phyloP scores from a whole-genome alignment of 192 early-diverging fungal species.

The Kickxella alabastrina region DNA sequence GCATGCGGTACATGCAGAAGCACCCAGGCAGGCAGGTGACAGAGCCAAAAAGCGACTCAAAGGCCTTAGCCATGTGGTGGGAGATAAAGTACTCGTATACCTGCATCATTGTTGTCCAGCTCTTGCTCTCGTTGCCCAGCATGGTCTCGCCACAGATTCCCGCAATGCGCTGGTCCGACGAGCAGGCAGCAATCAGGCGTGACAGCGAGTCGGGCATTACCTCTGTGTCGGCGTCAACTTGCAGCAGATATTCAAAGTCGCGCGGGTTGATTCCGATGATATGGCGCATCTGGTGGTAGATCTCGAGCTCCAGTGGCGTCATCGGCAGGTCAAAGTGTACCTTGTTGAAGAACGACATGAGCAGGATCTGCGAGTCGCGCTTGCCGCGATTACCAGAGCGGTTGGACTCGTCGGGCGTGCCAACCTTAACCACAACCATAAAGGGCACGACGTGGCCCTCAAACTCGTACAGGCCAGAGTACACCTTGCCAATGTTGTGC shows the following conservation, averaged over 20 bases:
- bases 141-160: constrained; percentile 90
- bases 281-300: constrained; percentile 91
- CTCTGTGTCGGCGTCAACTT: constrained; percentile 75
- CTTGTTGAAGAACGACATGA: constrained; percentile 86
- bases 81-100: constrained; percentile 86
- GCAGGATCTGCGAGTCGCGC: constrained; percentile 89
- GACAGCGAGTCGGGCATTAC: constrained; percentile 77
- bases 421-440: constrained; percentile 89
- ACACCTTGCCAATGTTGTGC: constrained; percentile 88
- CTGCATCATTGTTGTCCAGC: constrained; percentile 94
- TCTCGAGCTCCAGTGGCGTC: constrained; percentile 85
- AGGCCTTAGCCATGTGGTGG: constrained; percentile 62
- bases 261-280: constrained; percentile 79
- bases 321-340: constrained; percentile 87
- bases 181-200: constrained; percentile 74
- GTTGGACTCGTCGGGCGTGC: constrained; percentile 72
- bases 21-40: constrained; percentile 71
- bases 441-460: constrained; percentile 83
- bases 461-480: constrained; percentile 85
- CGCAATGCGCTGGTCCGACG: constrained; percentile 67
- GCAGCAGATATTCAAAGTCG: constrained; percentile 70
- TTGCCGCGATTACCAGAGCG: constrained; percentile 92
- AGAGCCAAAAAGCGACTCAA: not conserved
- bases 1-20: constrained; percentile 77
- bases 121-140: constrained; percentile 77